phyloP scores from a whole-genome alignment of 148 eudicot species.

The Persicaria maculosa region DNA sequence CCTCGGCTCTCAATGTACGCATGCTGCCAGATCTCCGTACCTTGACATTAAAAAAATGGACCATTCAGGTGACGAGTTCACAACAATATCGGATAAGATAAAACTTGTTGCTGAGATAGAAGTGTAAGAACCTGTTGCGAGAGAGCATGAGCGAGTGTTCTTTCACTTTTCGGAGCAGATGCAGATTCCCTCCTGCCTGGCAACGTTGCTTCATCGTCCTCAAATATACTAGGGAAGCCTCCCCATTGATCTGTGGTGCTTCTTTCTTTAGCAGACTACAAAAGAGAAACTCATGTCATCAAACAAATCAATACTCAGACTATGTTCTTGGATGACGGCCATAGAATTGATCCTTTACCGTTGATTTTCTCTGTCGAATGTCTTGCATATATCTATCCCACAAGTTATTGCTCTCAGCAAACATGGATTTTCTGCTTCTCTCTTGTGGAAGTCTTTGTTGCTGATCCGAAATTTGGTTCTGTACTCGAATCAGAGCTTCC shows the following conservation, averaged over 20 bases:
- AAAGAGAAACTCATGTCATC: slow-evolving; percentile 31
- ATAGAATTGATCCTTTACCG: slow-evolving; percentile 27
- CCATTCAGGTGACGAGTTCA: background rate
- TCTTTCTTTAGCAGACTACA: slow-evolving; percentile 14
- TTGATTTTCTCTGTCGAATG: slow-evolving; percentile 45
- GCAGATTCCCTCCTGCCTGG: slow-evolving; percentile 54
- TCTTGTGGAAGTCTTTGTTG: slow-evolving; percentile 30
- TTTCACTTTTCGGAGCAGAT: slow-evolving; percentile 43
- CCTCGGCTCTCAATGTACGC: slow-evolving; percentile 19
- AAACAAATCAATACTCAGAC: background rate
- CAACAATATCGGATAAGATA: background rate
- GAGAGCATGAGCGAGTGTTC: slow-evolving; percentile 37
- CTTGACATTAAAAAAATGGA: background rate
- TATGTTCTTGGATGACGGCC: background rate
- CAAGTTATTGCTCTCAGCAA: slow-evolving; percentile 15
- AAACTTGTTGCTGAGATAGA: background rate
- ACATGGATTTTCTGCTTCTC: slow-evolving; percentile 30
- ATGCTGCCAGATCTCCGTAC: slow-evolving; percentile 18
- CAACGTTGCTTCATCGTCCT: slow-evolving; percentile 55
- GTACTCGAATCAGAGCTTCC: slow-evolving; percentile 54
- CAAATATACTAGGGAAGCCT: slow-evolving; percentile 40
- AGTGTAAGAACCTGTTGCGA: slow-evolving; percentile 47
- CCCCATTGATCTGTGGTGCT: slow-evolving; percentile 39
- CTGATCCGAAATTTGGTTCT: slow-evolving; percentile 40
- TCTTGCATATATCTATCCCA: slow-evolving; percentile 59